Evolutionary conservation across 1,284 basidiomycete species (phyloP).

Genomic region (Rugosomyces carneus): DNA sequence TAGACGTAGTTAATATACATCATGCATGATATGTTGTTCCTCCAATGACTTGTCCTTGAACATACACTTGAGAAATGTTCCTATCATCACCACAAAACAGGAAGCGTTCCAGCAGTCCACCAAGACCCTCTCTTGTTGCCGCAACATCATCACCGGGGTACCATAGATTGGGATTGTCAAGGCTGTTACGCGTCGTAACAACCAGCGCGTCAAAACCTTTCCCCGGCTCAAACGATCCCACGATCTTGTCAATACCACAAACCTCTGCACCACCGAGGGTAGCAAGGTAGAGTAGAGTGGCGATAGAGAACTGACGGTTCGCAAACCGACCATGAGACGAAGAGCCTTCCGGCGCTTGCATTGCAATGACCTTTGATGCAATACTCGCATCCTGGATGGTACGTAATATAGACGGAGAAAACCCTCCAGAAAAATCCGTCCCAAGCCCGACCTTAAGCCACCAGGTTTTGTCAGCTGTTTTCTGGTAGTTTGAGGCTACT

Average conservation of each 20-base stretch:
- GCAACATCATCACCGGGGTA: constrained; percentile 28
- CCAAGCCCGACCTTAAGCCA: constrained; percentile 72
- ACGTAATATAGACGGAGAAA: constrained; percentile 78
- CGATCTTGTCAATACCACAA: constrained; percentile 61
- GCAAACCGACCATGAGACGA: constrained; percentile 35
- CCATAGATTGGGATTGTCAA: constrained; percentile 63
- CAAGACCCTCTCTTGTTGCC: constrained; percentile 24
- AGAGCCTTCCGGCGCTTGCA: constrained; percentile 26
- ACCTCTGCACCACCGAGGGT: constrained; percentile 90
- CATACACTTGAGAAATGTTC: constrained; percentile 82
- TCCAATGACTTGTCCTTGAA: constrained; percentile 76
- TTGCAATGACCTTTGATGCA: constrained; percentile 70
- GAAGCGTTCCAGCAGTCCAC: constrained; percentile 62
- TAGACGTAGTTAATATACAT: not conserved
- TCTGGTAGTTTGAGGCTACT: not conserved
- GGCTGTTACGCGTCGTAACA: constrained; percentile 44
- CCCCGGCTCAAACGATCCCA: constrained; percentile 78
- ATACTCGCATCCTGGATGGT: constrained; percentile 79
- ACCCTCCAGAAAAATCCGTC: constrained; percentile 91
- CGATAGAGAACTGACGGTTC: constrained; percentile 61
- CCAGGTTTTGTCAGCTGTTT: not conserved
- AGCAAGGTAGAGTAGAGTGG: constrained; percentile 84
- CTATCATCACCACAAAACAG: constrained; percentile 85
- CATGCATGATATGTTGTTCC: constrained; percentile 32
- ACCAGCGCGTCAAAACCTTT: constrained; percentile 91